Evolutionary conservation across 352 stramenopile genomes (phyloP), one percentile per base, ranked within the genome.

Genomic region (Phytophthora citrophthora): DNA sequence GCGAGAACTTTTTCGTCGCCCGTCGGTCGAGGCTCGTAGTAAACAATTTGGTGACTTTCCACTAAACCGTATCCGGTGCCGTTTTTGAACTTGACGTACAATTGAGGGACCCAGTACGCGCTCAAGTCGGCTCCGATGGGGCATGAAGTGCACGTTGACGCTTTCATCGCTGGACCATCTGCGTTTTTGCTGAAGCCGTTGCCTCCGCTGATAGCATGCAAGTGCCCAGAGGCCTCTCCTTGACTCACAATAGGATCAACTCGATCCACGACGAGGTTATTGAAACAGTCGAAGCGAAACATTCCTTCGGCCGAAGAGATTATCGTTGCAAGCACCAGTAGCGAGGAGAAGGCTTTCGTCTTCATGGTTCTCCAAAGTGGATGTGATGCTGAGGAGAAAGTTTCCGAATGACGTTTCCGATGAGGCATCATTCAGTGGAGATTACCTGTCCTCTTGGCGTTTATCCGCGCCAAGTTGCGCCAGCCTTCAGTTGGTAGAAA

Each of bases 31-130:
- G 71, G 71, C 51, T 83, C 52, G 36, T 86, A 83, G 68, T 86
- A 83, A 23, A 83, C 74, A 48, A 81, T 81, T 57, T 83, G 74
- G 58, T 80, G 73, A 49, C 73, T 83, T 61, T 86, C 71, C 4
- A 86, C 68, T 20, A 83, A 54, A 9, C 71, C 68, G 47, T 72
- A 86, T n/a, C 77, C 77, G 10, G 77, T 72, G 50, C 74, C 74
- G 48, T 86, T 86, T 72, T 86, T 83, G 63, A 76, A 83, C 27
- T 81, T 81, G 18, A 83, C 74, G 51, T 81, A 83, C 16, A 86
- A 54, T 54, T 80, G 70, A 7, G 71, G 71, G 23, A 80, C 68
- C 77, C 77, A 86, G 74, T 86, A 86, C 7, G 77, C 77, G 39
- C 70, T 81, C 43, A 83, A 53, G 31, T 83, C 74, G 3, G 68